phyloP scores from a whole-genome alignment of 805 yeast species.

The Cyberlindnera xylosilytica region DNA sequence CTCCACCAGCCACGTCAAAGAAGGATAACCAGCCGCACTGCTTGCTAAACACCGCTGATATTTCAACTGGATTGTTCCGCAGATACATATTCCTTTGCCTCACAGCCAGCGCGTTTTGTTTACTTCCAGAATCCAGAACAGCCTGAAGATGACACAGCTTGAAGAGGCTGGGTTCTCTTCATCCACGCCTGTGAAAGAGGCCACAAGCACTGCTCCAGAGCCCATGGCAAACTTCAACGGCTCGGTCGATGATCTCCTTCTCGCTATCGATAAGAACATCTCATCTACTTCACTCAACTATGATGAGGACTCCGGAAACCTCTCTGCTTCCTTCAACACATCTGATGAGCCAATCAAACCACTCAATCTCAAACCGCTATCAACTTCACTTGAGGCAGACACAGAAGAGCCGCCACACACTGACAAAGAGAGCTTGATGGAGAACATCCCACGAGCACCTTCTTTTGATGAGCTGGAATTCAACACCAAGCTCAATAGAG shows the following conservation, averaged over 20 bases:
- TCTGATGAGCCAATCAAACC: constrained; percentile 26
- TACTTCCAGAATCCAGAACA: background rate
- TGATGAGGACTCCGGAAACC: constrained; percentile 7
- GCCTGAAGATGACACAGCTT: background rate
- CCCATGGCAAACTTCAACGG: constrained; percentile 17
- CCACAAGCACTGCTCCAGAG: background rate
- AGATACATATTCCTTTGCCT: too few species aligned
- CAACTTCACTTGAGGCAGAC: background rate
- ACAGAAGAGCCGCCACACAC: background rate
- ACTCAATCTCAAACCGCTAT: constrained; percentile 21
- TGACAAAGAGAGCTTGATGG: constrained; percentile 17
- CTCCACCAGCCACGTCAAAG: too few species aligned
- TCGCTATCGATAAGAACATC: constrained; percentile 27
- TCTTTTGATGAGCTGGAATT: constrained; percentile 33
- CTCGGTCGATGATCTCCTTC: constrained; percentile 39
- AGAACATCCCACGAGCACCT: constrained; percentile 26
- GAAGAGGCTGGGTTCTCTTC: constrained; percentile 13
- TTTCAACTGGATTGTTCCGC: too few species aligned
- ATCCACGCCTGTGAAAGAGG: constrained; percentile 23
- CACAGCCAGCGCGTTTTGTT: background rate
- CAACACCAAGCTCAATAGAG: constrained; percentile 29
- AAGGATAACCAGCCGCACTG: too few species aligned
- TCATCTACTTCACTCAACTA: constrained; percentile 18
- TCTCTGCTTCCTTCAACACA: constrained; percentile 16
- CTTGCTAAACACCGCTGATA: too few species aligned